These are phyloP conservation scores for Ceratocystis albifundus DNA, from an alignment of 2,329 filamentous ascomycete species.

Conservation along the genomic window DNA sequence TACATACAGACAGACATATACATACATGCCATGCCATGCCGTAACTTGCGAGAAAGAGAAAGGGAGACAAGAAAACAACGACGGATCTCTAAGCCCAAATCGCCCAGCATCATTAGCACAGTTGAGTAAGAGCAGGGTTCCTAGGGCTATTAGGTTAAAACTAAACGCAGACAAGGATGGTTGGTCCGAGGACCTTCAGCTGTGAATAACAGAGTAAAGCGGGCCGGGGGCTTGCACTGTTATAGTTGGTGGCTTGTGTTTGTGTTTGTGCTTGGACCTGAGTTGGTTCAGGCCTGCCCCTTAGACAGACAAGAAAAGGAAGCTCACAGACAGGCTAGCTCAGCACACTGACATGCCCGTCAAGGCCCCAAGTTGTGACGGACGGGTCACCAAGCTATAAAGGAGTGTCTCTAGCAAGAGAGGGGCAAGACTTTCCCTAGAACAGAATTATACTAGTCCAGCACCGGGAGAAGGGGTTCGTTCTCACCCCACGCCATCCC, in stretches of 20 bases:
- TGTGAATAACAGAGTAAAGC: not conserved
- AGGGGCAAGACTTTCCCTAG: too few relatives aligned
- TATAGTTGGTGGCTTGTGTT: not conserved
- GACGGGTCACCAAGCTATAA: not conserved
- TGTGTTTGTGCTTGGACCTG: not conserved
- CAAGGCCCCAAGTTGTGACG: slow-evolving; percentile 11
- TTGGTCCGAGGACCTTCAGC: not conserved
- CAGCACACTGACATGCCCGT: slow-evolving; percentile 11
- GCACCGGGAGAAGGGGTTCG: not conserved
- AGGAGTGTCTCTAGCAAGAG: not conserved
- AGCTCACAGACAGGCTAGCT: slow-evolving; percentile 16
- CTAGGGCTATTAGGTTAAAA: not conserved
- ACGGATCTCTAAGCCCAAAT: not conserved
- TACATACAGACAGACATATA: not conserved
- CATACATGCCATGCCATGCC: too few relatives aligned
- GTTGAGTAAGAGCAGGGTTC: too few relatives aligned
- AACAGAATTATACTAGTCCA: not conserved
- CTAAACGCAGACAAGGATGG: not conserved
- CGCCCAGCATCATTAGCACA: too few relatives aligned
- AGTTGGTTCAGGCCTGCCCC: not conserved
- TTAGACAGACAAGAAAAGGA: not conserved
- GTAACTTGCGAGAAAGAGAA: not conserved
- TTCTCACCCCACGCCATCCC: not conserved
- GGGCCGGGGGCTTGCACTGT: not conserved
- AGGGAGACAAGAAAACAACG: too few relatives aligned